A percentile compares a stretch with the other conserved stretches of the same genome.
Conservation (phyloP, 306 rosid species). For the Vigna angularis region DNA sequence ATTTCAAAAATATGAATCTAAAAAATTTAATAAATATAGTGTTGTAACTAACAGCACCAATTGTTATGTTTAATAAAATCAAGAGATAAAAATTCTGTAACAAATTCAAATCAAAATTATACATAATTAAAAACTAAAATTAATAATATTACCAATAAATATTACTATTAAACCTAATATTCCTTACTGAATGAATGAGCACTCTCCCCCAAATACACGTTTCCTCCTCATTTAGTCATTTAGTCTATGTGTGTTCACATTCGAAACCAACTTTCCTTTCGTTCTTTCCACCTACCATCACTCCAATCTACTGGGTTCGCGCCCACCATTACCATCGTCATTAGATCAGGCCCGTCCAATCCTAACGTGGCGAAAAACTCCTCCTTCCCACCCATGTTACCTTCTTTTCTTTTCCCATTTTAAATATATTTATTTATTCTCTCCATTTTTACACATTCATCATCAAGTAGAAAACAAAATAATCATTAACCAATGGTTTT, state of each 20-base stretch:
- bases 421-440: background rate
- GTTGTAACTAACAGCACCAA: too few relatives aligned
- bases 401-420: background rate
- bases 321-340: background rate
- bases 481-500: background rate
- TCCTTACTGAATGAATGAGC: too few relatives aligned
- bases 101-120: too few relatives aligned
- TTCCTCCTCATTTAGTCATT: background rate
- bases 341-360: background rate
- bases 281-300: background rate
- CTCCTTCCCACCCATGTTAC: background rate
- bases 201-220: too few relatives aligned
- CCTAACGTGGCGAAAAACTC: background rate
- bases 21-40: too few relatives aligned
- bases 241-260: background rate
- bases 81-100: too few relatives aligned
- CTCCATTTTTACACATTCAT: background rate
- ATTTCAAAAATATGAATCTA: too few relatives aligned
- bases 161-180: too few relatives aligned
- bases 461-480: background rate
- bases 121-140: too few relatives aligned
- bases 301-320: constrained; percentile 25
- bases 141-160: too few relatives aligned
- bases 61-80: too few relatives aligned
- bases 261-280: constrained; percentile 33